Base-by-base conservation (phyloP, 345 rosid genomes). In the Arabidopsis suecica region DNA sequence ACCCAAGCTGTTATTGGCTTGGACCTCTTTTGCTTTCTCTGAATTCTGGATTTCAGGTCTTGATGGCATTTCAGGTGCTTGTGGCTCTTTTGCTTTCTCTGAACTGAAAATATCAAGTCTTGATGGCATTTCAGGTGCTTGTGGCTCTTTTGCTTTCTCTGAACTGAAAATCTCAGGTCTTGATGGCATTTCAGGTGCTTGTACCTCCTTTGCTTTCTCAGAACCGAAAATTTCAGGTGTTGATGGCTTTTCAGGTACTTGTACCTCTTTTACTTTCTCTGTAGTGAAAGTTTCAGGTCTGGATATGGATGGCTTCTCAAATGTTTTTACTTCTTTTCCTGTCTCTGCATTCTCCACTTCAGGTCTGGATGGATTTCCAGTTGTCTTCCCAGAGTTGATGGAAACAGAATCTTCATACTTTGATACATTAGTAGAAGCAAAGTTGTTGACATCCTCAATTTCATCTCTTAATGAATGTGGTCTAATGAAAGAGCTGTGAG, bases 401-500 rank as follows among this genome's bases (percentile, higher is more conserved):
- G 41, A 67, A 65, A 48, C 54, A 77, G 67, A 48, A 57, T 50
- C 81, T 49, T 70, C 54, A 25, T 4, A 7, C 22, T 44, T 32
- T 50, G 65, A 58, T 30, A 42, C 38, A 49, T 50, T 51, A 22
- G 23, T 14, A 32, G 57, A 44, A 33, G 22, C 58, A 63, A 77
- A 11, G 65, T 78, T 65, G 63, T 78, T 50, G 57, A 71, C 5
- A 41, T 20, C 69, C 65, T 59, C 69, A 40, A 50, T 33, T 40
- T 48, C 76, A 49, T 56, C 61, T 77, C 72, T 41, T 58, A 63
- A 10, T 34, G 41, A 56, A 20, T 57, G 48, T 22, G 55, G 66
- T 49, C 61, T 41, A 13, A 32, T 34, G 63, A 41, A 47, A 40
- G 68, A 78, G 56, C 23, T 60, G 18, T 5, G 33, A 40, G 72